Evolutionary conservation across 805 yeast species (phyloP).

Genomic region (Ogataea corticis): DNA sequence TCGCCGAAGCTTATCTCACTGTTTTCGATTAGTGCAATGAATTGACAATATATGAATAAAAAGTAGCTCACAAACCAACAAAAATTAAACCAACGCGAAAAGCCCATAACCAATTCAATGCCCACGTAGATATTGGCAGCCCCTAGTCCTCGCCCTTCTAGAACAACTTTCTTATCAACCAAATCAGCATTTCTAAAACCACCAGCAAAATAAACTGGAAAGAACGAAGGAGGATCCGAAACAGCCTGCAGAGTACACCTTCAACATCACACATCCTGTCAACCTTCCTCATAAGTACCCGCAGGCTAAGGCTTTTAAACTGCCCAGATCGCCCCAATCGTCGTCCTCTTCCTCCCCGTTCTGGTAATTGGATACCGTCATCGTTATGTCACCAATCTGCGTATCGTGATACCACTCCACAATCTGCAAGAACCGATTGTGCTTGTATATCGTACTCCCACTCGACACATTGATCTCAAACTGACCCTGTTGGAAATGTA

Average conservation of each 20-base stretch:
- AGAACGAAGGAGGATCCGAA: conserved; percentile 16
- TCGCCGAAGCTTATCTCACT: conserved; percentile 92
- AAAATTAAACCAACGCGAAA: neutral
- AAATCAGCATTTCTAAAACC: conserved; percentile 14
- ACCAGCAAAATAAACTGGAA: conserved; percentile 18
- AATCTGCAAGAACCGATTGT: conserved; percentile 51
- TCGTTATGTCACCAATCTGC: conserved; percentile 24
- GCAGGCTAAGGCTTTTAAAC: conserved; percentile 39
- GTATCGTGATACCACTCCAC: conserved; percentile 70
- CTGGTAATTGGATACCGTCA: conserved; percentile 19
- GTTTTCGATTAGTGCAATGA: conserved; percentile 64
- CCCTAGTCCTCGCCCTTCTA: neutral
- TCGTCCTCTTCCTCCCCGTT: conserved; percentile 10
- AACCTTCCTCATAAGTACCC: conserved; percentile 26
- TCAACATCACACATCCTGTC: conserved; percentile 15
- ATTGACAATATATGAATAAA: neutral
- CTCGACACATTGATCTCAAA: conserved; percentile 51
- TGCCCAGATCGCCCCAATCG: conserved; percentile 8
- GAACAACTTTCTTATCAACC: conserved; percentile 9
- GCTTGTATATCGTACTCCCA: conserved; percentile 50
- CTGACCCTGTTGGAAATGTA: conserved; percentile 62
- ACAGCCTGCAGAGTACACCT: conserved; percentile 33
- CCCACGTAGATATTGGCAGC: no score
- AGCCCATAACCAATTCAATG: no score
- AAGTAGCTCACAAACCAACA: neutral